A percentile compares a stretch with the other conserved stretches of the same genome.
Evolutionary conservation across 179 eudicot genomes (phyloP).

Genomic region (Amaranthus tricolor): DNA sequence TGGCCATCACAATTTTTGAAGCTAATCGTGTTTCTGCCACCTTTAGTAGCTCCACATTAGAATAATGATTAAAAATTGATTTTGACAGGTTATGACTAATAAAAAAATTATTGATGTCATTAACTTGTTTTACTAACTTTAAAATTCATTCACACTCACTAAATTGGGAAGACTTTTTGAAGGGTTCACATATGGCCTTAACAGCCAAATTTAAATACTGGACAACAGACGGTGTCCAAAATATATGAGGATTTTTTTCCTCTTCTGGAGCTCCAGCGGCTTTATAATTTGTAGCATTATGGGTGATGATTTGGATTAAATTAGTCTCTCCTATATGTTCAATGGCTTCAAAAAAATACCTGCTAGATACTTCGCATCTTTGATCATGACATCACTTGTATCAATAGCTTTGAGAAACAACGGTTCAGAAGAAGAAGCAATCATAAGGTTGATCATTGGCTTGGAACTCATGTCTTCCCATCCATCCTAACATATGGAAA

Average conservation of each 20-base stretch:
- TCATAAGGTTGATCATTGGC: background rate
- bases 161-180: background rate
- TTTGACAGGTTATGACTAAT: background rate
- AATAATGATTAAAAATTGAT: background rate
- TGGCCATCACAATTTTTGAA: constrained; percentile 5
- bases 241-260: background rate
- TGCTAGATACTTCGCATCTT: background rate
- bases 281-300: background rate
- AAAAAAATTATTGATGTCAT: background rate
- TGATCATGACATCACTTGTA: background rate
- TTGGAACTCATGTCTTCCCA: background rate
- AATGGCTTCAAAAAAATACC: background rate
- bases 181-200: background rate
- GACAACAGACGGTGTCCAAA: constrained; percentile 2
- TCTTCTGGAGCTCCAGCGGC: background rate
- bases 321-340: background rate
- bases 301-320: background rate
- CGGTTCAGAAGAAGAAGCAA: background rate
- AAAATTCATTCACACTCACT: background rate
- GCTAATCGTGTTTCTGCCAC: constrained; percentile 6
- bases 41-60: background rate
- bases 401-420: background rate
- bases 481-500: constrained; percentile 12
- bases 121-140: background rate
- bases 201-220: background rate